Evolutionary conservation across 2,329 filamentous ascomycete species (phyloP).

Genomic region (Neonectria neomacrospora): DNA sequence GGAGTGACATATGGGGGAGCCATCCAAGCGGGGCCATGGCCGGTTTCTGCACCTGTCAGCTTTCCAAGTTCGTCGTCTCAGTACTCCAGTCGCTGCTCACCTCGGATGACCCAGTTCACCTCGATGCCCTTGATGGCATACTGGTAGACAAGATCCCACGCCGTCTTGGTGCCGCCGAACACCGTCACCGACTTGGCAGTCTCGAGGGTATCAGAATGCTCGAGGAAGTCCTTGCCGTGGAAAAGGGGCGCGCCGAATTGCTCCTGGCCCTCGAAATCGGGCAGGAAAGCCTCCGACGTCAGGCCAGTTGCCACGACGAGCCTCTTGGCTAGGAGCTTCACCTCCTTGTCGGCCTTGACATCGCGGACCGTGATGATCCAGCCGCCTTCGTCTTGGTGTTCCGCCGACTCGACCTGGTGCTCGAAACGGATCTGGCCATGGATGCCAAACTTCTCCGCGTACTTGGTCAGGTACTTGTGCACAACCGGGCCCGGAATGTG

Average conservation of each 20-base stretch:
- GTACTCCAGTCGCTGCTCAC: conserved; percentile 42
- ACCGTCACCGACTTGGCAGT: conserved; percentile 61
- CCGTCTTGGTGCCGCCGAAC: conserved; percentile 72
- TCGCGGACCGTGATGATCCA: conserved; percentile 50
- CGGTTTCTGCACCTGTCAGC: conserved; percentile 44
- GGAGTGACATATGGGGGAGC: conserved; percentile 69
- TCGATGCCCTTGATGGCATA: conserved; percentile 65
- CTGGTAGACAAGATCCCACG: conserved; percentile 72
- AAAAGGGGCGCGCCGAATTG: conserved; percentile 60
- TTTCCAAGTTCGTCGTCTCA: background rate
- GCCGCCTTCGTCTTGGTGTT: conserved; percentile 54
- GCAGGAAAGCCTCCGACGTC: conserved; percentile 60
- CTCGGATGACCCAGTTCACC: conserved; percentile 70
- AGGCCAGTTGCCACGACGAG: conserved; percentile 67
- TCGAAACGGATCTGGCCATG: conserved; percentile 53
- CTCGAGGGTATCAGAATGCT: conserved; percentile 54
- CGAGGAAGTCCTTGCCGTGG: conserved; percentile 59
- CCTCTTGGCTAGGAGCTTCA: conserved; percentile 54
- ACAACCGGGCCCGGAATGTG: conserved; percentile 61
- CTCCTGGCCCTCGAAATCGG: conserved; percentile 59
- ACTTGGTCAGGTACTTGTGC: conserved; percentile 60
- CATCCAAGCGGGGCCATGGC: conserved; percentile 67
- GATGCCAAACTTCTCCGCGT: conserved; percentile 57
- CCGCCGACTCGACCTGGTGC: conserved; percentile 55
- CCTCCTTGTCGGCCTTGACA: conserved; percentile 22